Evolutionary conservation across 345 rosid species (phyloP).

Genomic region (Melaleuca quinquenervia): DNA sequence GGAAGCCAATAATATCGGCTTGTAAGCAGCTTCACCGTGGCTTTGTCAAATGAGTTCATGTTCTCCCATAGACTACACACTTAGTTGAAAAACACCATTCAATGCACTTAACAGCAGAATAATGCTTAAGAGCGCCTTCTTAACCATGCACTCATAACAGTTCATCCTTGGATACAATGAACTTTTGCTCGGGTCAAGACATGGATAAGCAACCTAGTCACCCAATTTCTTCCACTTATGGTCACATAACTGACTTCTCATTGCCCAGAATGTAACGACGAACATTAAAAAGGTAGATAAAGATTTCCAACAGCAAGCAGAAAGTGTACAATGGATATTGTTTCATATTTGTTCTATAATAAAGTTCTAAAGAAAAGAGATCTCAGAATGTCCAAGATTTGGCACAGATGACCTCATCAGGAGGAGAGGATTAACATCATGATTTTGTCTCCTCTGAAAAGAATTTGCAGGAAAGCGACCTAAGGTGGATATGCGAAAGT

Average conservation of each 20-base stretch:
- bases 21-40: not conserved
- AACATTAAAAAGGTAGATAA: not conserved
- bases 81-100: not conserved
- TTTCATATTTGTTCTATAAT: not conserved
- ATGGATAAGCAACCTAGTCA: not conserved
- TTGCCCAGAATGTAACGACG: not conserved
- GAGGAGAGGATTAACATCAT: not conserved
- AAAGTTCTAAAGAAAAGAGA: not conserved
- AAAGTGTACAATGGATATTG: not conserved
- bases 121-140: not conserved
- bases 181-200: not conserved
- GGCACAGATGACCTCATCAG: not conserved
- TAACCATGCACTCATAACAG: not conserved
- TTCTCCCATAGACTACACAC: not conserved
- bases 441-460: not conserved
- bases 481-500: not conserved
- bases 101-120: not conserved
- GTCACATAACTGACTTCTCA: not conserved
- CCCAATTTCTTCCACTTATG: not conserved
- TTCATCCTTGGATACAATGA: not conserved
- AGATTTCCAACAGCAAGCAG: not conserved
- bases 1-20: not conserved
- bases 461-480: not conserved
- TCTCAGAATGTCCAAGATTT: not conserved
- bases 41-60: not conserved